These are phyloP conservation scores for Gracilaria caudata DNA, from an alignment of 23 red algal species.

Conservation along the genomic window DNA sequence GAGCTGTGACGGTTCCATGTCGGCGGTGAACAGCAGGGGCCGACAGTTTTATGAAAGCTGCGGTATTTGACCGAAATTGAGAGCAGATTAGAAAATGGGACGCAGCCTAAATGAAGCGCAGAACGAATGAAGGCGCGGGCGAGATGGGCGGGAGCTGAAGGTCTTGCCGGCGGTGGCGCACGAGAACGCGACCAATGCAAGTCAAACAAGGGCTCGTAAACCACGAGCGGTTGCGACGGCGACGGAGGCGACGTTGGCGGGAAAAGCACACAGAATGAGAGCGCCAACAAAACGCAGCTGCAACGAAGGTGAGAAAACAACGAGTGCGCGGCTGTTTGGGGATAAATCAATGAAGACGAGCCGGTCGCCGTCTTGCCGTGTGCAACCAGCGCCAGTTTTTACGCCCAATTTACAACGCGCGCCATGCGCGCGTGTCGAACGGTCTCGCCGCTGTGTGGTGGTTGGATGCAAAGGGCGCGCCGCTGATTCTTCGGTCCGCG, in stretches of 20 bases:
- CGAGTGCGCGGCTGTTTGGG: not conserved
- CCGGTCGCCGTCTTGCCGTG: too few species aligned
- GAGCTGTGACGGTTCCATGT: not conserved
- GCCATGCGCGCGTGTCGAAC: conserved; percentile 1
- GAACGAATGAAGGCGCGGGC: not conserved
- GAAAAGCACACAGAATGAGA: not conserved
- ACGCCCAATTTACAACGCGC: conserved; percentile 3
- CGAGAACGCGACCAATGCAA: not conserved
- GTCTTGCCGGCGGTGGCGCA: not conserved
- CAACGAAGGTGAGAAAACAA: not conserved
- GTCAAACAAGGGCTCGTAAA: not conserved
- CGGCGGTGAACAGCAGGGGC: not conserved
- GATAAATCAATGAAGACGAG: not conserved
- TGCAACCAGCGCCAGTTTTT: conserved; percentile 5
- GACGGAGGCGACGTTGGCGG: not conserved
- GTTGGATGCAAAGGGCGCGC: not conserved
- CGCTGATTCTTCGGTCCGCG: not conserved
- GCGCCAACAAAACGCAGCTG: not conserved
- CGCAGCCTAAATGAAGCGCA: not conserved
- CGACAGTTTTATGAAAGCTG: not conserved
- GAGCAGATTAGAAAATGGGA: not conserved
- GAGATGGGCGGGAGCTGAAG: not conserved
- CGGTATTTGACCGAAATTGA: not conserved
- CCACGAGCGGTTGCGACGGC: not conserved
- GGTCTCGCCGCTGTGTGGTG: not conserved